Conservation (phyloP, 495 filamentous ascomycete species). For the Penicillium crystallinum region DNA sequence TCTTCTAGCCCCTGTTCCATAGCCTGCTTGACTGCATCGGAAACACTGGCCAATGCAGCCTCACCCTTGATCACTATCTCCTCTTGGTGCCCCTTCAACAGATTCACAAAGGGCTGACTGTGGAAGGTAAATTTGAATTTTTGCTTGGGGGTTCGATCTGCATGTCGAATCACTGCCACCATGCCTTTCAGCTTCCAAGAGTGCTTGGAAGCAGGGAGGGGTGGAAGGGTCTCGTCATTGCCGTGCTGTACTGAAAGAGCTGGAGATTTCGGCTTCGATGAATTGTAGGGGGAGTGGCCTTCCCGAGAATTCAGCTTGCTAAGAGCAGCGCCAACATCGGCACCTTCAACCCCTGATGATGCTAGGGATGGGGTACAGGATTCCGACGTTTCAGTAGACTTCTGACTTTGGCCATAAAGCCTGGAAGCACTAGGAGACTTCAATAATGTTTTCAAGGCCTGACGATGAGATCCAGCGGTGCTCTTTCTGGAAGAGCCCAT, state of each 20-base stretch:
- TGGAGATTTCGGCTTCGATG: slow-evolving; percentile 30
- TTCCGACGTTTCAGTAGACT: slow-evolving; percentile 34
- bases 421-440: slow-evolving; percentile 63
- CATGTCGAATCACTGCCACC: slow-evolving; percentile 92
- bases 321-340: slow-evolving; percentile 19
- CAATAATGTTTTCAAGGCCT: slow-evolving; percentile 51
- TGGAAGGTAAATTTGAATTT: slow-evolving; percentile 99
- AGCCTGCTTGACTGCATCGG: slow-evolving; percentile 75
- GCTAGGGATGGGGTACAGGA: slow-evolving; percentile 41
- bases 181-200: slow-evolving; percentile 99
- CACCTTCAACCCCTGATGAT: slow-evolving; percentile 43
- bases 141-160: slow-evolving; percentile 95
- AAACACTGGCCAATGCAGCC: slow-evolving; percentile 81
- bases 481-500: slow-evolving; percentile 29
- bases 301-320: slow-evolving; percentile 23
- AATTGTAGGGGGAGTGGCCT: slow-evolving; percentile 18
- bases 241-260: slow-evolving; percentile 25
- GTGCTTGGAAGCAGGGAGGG: slow-evolving; percentile 85
- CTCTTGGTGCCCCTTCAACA: slow-evolving; percentile 90
- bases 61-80: slow-evolving; percentile 93
- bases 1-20: slow-evolving; percentile 77
- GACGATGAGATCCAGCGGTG: slow-evolving; percentile 35
- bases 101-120: slow-evolving; percentile 88
- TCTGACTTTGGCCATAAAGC: slow-evolving; percentile 43
- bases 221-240: slow-evolving; percentile 34